A percentile compares a stretch with the other conserved stretches of the same genome.
Evolutionary conservation across 257 asterid species (phyloP).

Genomic region (Capsicum chinense): DNA sequence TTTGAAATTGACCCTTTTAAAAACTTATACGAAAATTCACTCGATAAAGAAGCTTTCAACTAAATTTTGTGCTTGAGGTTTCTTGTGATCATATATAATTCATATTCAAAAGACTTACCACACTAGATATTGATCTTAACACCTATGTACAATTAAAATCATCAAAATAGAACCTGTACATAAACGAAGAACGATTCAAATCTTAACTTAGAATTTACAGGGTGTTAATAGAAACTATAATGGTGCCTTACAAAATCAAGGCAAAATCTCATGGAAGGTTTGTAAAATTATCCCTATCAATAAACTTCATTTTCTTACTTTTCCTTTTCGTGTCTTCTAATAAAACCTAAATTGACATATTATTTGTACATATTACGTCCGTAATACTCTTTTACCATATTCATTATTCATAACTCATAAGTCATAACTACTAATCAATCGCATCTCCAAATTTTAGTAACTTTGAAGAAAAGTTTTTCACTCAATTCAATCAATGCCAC

Average conservation of each 20-base stretch:
- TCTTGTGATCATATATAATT: too few relatives aligned
- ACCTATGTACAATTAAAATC: too few relatives aligned
- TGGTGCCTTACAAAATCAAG: neutral
- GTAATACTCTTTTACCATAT: neutral
- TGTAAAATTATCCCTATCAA: neutral
- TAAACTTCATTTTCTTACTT: slow-evolving; percentile 10
- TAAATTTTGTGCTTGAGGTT: too few relatives aligned
- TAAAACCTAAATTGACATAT: neutral
- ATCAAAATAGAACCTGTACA: too few relatives aligned
- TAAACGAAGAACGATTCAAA: too few relatives aligned
- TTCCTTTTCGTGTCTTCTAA: slow-evolving; percentile 18
- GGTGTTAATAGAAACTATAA: neutral
- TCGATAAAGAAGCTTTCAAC: too few relatives aligned
- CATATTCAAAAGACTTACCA: too few relatives aligned
- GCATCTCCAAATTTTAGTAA: neutral
- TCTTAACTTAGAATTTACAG: too few relatives aligned
- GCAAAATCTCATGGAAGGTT: neutral
- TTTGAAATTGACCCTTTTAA: too few relatives aligned
- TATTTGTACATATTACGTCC: neutral
- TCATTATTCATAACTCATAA: neutral
- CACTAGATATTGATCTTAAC: too few relatives aligned
- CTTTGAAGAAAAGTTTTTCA: neutral
- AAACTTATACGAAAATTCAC: too few relatives aligned
- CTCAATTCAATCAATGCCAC: slow-evolving; percentile 5
- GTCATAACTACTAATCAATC: neutral